Evolutionary conservation across 176 grass and related monocot genomes (phyloP), one percentile per base, ranked within the genome.

Genomic region (Avena eriantha): DNA sequence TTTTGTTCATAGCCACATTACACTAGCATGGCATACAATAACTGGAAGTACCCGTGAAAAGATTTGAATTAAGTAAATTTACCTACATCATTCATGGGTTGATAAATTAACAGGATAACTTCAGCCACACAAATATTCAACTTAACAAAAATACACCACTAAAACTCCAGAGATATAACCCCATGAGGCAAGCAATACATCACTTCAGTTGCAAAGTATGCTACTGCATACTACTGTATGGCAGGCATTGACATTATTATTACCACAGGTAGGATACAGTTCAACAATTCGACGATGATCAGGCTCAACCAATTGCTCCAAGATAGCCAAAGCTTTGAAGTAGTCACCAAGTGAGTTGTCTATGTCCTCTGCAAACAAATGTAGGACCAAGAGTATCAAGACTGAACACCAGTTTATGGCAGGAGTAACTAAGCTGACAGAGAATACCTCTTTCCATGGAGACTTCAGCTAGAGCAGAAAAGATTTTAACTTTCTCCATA

Each of bases 401-500:
- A 76, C 46, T 5, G 77, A n/a, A 83, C 8, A 35, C 33, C 53
- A 80, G 49, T 73, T 45, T 12, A 65, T 57, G 71, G 21, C 33
- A 41, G 10, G 53, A 47, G 10, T 43, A 61, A 89, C 13, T 29
- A 69, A 21, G 46, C 57, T 58, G 66, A 23, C 10, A 33, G 9
- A 75, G 64, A 49, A 16, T 75, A 99, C 97, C 94, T 96, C 94
- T 96, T 94, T 99, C 97, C 89, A 94, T 85, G 48, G 94, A 91
- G 39, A 94, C 97, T 93, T 96, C 94, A 24, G 86, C 97, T 10
- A 99, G 85, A 85, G 94, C 92, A 81, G 92, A 90, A 67, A 81
- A 99, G 19, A 96, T 91, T 66, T 99, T 99, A 50, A 93, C 94
- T 92, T 99, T 96, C 85, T 92, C 94, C 29, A 99, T 10, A 43